Evolutionary conservation across 257 asterid genomes (phyloP).

Genomic region (Solanum dulcamara): DNA sequence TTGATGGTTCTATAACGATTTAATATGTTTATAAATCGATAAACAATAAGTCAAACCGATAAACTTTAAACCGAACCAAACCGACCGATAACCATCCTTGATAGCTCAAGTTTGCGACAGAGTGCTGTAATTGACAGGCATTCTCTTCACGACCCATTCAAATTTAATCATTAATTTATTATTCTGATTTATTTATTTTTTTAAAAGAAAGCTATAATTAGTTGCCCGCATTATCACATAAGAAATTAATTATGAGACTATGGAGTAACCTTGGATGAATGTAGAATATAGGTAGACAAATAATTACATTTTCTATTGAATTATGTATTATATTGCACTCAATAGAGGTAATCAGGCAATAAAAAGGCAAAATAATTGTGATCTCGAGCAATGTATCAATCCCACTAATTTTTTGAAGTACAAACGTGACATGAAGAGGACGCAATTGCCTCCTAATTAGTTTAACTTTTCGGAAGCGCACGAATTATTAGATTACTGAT

Average conservation of each 20-base stretch:
- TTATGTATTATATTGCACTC: not conserved
- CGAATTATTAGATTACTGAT: slow-evolving; percentile 24
- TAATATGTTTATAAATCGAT: too few species aligned
- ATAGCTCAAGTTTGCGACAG: too few species aligned
- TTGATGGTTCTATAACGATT: too few species aligned
- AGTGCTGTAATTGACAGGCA: not conserved
- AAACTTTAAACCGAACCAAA: too few species aligned
- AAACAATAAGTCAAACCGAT: too few species aligned
- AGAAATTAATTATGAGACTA: not conserved
- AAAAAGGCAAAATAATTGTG: slow-evolving; percentile 2
- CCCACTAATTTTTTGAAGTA: not conserved
- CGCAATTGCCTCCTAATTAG: not conserved
- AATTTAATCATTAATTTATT: not conserved
- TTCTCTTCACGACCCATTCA: not conserved
- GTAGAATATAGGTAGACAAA: not conserved
- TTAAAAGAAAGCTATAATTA: not conserved
- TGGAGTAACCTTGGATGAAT: not conserved
- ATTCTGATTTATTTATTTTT: not conserved
- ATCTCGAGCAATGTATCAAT: slow-evolving; percentile 17
- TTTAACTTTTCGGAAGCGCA: not conserved
- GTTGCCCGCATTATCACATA: not conserved
- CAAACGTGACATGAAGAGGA: not conserved
- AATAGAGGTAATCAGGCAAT: not conserved
- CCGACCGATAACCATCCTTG: too few species aligned
- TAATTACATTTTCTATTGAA: not conserved